Evolutionary conservation across 805 yeast species (phyloP), one percentile per base, ranked within the genome.

Genomic region (Lachancea dasiensis): DNA sequence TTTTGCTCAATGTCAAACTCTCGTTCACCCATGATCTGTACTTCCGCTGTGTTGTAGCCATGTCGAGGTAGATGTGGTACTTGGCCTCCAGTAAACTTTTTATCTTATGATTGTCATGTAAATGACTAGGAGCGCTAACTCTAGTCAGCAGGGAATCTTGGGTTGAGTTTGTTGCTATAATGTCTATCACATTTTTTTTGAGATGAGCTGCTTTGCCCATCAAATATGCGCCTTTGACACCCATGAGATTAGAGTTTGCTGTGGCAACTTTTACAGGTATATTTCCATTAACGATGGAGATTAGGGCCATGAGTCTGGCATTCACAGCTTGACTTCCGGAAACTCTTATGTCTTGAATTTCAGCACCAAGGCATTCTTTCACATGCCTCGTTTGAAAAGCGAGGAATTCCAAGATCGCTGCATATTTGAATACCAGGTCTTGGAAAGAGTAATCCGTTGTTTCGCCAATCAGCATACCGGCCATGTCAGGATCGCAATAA

Each of bases 241-340:
- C 57, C 16, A 56, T 44, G 1, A 56, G 36, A 2, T 46, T 38
- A 1, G 33, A 40, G 17, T 40, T 38, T 18, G 44, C 39, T 6
- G 26, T 17, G 3, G 57, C 52, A 2, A 40, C 37, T 17, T 16
- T 22, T 1, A 55, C 44, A 1, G 38, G 23, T 4, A 47, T 30
- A 8, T 31, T 22, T 5, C 35, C 28, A 35, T 43, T 57, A 2
- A 66, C 46, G 6, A 51, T 22, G 2, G 58, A 49, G 3, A 68
- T 37, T 21, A 69, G 32, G 2, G 50, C 31, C 5, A 71, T 46
- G 23, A 74, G 60, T 37, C 77, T 49, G 4, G 16, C 10, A 45
- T 77, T 77, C 28, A 64, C 61, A 3, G 73, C 73, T 49, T 75
- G 81, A 24, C 78, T 70, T 4, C 82, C 83, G 45, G 70, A 64